Percentiles rank a stretch among this genome's conserved stretches.
phyloP scores from a whole-genome alignment of 768 basidiomycete species.

The Mycena metata region DNA sequence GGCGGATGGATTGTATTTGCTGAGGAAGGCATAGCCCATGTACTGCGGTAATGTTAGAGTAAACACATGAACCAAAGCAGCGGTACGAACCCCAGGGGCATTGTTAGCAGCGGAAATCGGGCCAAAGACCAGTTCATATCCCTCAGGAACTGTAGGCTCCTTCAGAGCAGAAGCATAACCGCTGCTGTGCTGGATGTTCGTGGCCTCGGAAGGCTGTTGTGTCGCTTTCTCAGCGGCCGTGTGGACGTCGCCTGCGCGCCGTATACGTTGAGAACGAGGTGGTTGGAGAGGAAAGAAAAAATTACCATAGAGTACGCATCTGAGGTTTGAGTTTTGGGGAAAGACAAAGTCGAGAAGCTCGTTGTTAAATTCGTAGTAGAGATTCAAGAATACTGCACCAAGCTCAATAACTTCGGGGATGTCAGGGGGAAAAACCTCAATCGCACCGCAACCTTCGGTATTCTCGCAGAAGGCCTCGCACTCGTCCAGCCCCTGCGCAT shows the following conservation, averaged over 20 bases:
- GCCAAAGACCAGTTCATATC: constrained; percentile 41
- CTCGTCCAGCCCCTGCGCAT: constrained; percentile 25
- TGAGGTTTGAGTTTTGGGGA: constrained; percentile 40
- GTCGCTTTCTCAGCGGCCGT: constrained; percentile 34
- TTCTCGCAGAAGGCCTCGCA: constrained; percentile 37
- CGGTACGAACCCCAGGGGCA: constrained; percentile 37
- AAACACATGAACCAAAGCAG: neutral
- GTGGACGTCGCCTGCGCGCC: constrained; percentile 38
- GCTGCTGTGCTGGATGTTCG: constrained; percentile 35
- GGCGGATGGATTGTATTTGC: constrained; percentile 33
- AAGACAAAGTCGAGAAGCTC: constrained; percentile 38
- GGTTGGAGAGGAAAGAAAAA: neutral
- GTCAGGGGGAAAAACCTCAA: neutral
- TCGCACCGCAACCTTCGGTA: constrained; percentile 38
- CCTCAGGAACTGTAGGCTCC: constrained; percentile 32
- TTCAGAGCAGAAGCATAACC: constrained; percentile 35
- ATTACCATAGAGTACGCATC: constrained; percentile 38
- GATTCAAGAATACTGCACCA: constrained; percentile 37
- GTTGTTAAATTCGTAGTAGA: constrained; percentile 41
- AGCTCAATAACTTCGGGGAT: neutral
- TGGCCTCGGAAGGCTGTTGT: constrained; percentile 25
- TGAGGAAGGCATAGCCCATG: constrained; percentile 38
- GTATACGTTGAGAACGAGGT: neutral
- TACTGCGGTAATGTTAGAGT: constrained; percentile 28
- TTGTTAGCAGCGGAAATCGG: constrained; percentile 40